Evolutionary conservation across 2,329 filamentous ascomycete species (phyloP).

Genomic region (Alternaria sp.): DNA sequence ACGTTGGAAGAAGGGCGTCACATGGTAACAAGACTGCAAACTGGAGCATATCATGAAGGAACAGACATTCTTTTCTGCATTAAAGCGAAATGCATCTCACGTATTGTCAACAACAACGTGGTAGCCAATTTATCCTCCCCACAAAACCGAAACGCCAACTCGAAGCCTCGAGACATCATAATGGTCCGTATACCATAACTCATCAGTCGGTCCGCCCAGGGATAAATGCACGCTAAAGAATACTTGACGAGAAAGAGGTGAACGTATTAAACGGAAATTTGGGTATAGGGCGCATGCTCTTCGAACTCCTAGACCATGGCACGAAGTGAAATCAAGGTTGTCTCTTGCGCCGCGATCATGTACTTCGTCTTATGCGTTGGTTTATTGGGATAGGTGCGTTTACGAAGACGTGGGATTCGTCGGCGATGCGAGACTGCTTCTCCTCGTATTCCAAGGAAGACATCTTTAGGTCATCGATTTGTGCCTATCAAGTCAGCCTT

Average conservation of each 20-base stretch:
- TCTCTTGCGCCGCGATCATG: constrained; percentile 12
- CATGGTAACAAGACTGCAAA: not conserved
- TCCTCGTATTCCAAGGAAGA: constrained; percentile 51
- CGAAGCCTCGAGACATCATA: constrained; percentile 1
- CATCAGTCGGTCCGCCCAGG: not conserved
- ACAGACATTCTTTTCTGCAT: not conserved
- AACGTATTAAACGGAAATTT: constrained; percentile 7
- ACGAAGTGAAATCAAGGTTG: not conserved
- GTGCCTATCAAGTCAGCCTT: constrained; percentile 40
- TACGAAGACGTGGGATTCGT: constrained; percentile 45
- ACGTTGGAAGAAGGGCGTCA: not conserved
- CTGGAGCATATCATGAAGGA: not conserved
- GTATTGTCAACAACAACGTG: not conserved
- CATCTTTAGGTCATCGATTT: constrained; percentile 51
- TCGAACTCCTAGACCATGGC: not conserved
- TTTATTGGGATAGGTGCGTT: constrained; percentile 49
- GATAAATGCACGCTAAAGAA: constrained; percentile 15
- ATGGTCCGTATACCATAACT: constrained; percentile 2
- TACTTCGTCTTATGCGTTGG: constrained; percentile 40
- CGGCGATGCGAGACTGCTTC: constrained; percentile 47
- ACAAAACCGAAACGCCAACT: constrained; percentile 3
- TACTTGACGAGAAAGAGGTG: constrained; percentile 3
- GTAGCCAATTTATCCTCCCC: not conserved
- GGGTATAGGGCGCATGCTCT: constrained; percentile 12
- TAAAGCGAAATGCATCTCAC: constrained; percentile 1